Conservation (phyloP, 2,329 filamentous ascomycete genomes). For the Aspergillus ibericus region DNA sequence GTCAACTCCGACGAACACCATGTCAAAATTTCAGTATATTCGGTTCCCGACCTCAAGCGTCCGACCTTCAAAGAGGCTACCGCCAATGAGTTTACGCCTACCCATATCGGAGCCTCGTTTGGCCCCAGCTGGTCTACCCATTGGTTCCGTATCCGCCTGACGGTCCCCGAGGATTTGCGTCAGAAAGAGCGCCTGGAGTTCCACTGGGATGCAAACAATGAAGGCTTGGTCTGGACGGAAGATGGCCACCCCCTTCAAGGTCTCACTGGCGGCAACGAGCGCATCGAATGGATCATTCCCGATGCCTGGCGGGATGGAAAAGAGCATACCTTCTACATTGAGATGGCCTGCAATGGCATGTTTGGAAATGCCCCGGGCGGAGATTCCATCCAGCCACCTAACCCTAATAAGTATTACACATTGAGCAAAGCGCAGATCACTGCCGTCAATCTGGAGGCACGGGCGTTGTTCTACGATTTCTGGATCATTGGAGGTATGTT, state of each 20-base stretch:
- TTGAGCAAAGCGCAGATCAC: slow-evolving; percentile 80
- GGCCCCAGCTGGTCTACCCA: slow-evolving; percentile 97
- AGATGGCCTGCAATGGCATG: slow-evolving; percentile 99
- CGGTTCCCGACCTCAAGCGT: slow-evolving; percentile 73
- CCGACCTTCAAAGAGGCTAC: slow-evolving; percentile 84
- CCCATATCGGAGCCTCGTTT: slow-evolving; percentile 74
- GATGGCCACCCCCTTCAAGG: slow-evolving; percentile 90
- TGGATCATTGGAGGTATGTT: slow-evolving; percentile 74
- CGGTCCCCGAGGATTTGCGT: slow-evolving; percentile 69
- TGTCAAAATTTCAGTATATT: slow-evolving; percentile 83
- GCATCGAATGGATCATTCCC: slow-evolving; percentile 88
- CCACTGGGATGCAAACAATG: slow-evolving; percentile 93
- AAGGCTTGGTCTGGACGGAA: slow-evolving; percentile 90
- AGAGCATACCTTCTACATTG: slow-evolving; percentile 87
- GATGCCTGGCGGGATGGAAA: slow-evolving; percentile 78
- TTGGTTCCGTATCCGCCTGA: slow-evolving; percentile 87
- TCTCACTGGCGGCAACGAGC: slow-evolving; percentile 83
- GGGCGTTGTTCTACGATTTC: slow-evolving; percentile 83
- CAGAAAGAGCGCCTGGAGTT: slow-evolving; percentile 85
- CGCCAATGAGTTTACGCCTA: slow-evolving; percentile 71
- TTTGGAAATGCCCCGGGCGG: slow-evolving; percentile 88
- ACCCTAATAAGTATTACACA: slow-evolving; percentile 77
- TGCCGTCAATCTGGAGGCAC: slow-evolving; percentile 81
- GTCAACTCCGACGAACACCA: slow-evolving; percentile 67
- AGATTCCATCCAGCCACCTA: slow-evolving; percentile 83